phyloP scores from a whole-genome alignment of 1,284 basidiomycete species.

The Thelephora terrestris region DNA sequence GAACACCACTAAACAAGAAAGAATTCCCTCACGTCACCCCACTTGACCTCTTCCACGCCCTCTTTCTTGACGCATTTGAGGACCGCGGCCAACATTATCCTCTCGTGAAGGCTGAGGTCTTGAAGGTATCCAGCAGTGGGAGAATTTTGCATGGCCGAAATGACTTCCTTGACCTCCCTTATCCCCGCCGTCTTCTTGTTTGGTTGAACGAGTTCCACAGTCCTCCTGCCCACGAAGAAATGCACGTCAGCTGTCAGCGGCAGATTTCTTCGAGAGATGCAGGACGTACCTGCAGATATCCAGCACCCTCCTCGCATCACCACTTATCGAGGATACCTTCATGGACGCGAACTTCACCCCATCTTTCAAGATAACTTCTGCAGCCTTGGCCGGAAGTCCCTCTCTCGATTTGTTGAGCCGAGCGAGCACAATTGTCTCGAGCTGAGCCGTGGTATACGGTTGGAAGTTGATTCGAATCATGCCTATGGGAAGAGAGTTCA shows the following conservation, averaged over 20 bases:
- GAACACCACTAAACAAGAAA: background rate
- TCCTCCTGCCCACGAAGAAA: constrained; percentile 39
- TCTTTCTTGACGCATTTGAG: constrained; percentile 76
- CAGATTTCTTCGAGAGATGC: background rate
- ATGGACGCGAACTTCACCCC: constrained; percentile 87
- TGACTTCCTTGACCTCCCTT: constrained; percentile 73
- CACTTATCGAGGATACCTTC: constrained; percentile 88
- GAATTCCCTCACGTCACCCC: constrained; percentile 57
- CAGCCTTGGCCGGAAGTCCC: constrained; percentile 29
- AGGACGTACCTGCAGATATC: constrained; percentile 75
- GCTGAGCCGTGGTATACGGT: constrained; percentile 76
- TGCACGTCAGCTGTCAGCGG: too few species aligned
- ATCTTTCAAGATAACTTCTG: constrained; percentile 60
- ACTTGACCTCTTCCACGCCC: constrained; percentile 82
- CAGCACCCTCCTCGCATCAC: constrained; percentile 88
- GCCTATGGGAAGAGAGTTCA: constrained; percentile 37
- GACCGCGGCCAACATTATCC: constrained; percentile 82
- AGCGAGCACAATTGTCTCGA: constrained; percentile 81
- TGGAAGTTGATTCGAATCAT: constrained; percentile 94
- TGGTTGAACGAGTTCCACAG: constrained; percentile 69
- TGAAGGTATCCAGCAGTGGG: constrained; percentile 78
- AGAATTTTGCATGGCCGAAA: constrained; percentile 85
- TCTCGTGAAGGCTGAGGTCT: constrained; percentile 78
- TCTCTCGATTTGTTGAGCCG: constrained; percentile 57
- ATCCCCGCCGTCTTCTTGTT: constrained; percentile 50